A percentile compares a stretch with the other conserved stretches of the same genome.
These are phyloP conservation scores for Moesziomyces parantarcticus DNA, from an alignment of 1,284 basidiomycete genomes.

Conservation along the genomic window DNA sequence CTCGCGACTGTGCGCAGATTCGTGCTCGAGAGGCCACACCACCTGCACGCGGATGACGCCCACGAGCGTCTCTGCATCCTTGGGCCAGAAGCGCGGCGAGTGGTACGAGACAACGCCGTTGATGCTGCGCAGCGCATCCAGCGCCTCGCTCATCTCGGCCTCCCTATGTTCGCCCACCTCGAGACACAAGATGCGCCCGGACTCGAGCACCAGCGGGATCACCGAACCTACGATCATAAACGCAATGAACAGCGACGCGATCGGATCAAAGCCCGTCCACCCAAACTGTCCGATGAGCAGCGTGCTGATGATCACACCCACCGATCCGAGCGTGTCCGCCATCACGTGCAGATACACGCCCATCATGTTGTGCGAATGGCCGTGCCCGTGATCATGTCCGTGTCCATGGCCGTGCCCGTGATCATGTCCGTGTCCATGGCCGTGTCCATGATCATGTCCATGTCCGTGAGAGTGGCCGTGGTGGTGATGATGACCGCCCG, in stretches of 20 bases:
- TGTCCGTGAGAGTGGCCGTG: constrained; percentile 62
- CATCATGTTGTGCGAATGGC: constrained; percentile 97
- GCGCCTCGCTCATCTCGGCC: constrained; percentile 76
- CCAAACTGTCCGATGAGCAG: constrained; percentile 94
- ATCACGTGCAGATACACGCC: constrained; percentile 86
- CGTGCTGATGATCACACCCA: constrained; percentile 98
- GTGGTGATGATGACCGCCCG: constrained; percentile 73
- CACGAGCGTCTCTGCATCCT: constrained; percentile 84
- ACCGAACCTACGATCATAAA: constrained; percentile 93
- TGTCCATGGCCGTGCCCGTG: constrained; percentile 66
- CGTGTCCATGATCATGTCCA: constrained; percentile 70
- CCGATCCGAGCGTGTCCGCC: constrained; percentile 77
- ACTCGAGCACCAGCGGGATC: constrained; percentile 91
- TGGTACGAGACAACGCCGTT: constrained; percentile 85
- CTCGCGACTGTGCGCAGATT: neutral
- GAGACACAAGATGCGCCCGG: constrained; percentile 85
- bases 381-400: constrained; percentile 68
- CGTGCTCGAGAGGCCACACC: constrained; percentile 70
- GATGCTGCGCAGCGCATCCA: constrained; percentile 76
- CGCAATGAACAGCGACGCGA: constrained; percentile 96
- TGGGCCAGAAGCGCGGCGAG: constrained; percentile 92
- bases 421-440: constrained; percentile 71
- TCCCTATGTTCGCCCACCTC: constrained; percentile 81
- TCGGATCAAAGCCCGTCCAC: constrained; percentile 99
- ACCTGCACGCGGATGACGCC: constrained; percentile 76